Evolutionary conservation across 2,329 filamentous ascomycete genomes (phyloP), one percentile per base, ranked within the genome.

Genomic region (Trichoderma arundinaceum): DNA sequence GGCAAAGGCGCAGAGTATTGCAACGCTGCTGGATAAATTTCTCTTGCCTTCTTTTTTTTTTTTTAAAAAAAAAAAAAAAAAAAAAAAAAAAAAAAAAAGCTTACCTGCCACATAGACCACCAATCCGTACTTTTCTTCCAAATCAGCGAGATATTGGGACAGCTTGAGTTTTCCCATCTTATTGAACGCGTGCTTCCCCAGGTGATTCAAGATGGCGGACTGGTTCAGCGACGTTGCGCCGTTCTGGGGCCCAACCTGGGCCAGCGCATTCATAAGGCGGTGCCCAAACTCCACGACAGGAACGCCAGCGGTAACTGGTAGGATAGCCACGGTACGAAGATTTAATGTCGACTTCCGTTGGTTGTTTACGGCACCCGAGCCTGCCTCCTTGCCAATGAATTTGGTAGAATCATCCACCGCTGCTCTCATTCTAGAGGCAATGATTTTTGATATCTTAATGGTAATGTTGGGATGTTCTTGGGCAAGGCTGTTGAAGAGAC

Each of bases 401-500:
- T 87, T 85, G 15, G 92, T 80, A 1, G 92, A 91, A 71, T 94
- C 90, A 71, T 98, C 92, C 19, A 98, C 87, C 44, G 97, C 80
- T 48, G 92, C 87, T 67, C 94, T 86, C 95, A 99, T 98, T 3
- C 95, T 88, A 41, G 94, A 93, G 0, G 95, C 95, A 72, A 99
- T 97, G 71, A 99, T 95, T 77, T 98, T 99, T 1, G 95, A 98
- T 33, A 99, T 96, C 77, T 98, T 97, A 77, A 99, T 98, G 0
- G 95, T 98, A 73, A 99, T 99, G 49, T 93, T 96, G 5, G 95
- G 95, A 74, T 99, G 95, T 74, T 99, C 95, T 74, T 97, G 90
- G 0, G 95, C 95, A 61, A 99, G 86, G 74, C 95, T 99, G 81
- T 99, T 99, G 83, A 99, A 99, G 1, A 99, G 81, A 0, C 92